Percentiles rank a stretch among this genome's conserved stretches.
These are phyloP conservation scores for Boechera stricta DNA, from an alignment of 345 rosid genomes.

Conservation along the genomic window DNA sequence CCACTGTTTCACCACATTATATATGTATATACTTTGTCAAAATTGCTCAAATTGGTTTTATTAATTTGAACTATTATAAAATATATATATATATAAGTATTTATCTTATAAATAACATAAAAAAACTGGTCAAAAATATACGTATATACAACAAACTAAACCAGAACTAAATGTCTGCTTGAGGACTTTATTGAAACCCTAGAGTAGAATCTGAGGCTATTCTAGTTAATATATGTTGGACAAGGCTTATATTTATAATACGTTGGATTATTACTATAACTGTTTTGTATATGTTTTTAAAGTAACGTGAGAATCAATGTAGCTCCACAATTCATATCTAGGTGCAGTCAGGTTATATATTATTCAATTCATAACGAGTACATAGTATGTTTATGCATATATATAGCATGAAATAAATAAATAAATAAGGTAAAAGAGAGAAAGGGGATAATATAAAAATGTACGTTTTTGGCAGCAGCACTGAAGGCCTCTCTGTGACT, in stretches of 20 bases:
- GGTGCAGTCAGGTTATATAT: background rate
- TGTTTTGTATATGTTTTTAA: background rate
- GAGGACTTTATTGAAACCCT: slow-evolving; percentile 24
- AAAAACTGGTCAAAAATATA: background rate
- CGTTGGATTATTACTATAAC: background rate
- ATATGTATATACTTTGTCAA: background rate
- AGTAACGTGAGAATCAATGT: slow-evolving; percentile 6
- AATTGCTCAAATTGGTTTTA: too few species aligned
- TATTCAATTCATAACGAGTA: background rate
- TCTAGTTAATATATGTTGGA: slow-evolving; percentile 10
- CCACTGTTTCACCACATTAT: slow-evolving; percentile 61
- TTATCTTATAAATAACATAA: background rate
- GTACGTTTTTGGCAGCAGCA: slow-evolving; percentile 96
- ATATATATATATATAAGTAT: background rate
- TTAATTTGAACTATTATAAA: too few species aligned
- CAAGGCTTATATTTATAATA: background rate
- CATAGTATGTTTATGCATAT: background rate
- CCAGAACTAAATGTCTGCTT: background rate
- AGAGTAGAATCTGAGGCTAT: slow-evolving; percentile 10
- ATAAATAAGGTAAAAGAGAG: background rate
- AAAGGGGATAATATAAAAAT: slow-evolving; percentile 15
- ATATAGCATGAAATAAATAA: background rate
- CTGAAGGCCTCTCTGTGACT: slow-evolving; percentile 98
- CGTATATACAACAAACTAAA: background rate
- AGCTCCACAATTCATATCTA: slow-evolving; percentile 9